A percentile compares a stretch with the other conserved stretches of the same genome.
Evolutionary conservation across 2,329 filamentous ascomycete species (phyloP).

Genomic region (Colletotrichum lindemuthianum): DNA sequence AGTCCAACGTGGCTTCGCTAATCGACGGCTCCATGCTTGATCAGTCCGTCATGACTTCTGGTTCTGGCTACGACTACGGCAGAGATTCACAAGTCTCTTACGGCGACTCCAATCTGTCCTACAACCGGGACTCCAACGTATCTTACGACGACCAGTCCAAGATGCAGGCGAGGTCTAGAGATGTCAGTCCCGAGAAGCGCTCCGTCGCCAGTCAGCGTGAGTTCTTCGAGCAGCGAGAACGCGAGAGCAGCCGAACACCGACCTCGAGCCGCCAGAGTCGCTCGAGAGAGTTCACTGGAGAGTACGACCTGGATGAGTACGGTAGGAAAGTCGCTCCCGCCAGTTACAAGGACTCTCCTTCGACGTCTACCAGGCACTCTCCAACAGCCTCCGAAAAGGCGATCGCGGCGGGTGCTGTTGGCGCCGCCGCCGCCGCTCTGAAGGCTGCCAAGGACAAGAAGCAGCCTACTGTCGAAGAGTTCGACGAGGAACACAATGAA

Average conservation of each 20-base stretch:
- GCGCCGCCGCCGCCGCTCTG: conserved; percentile 61
- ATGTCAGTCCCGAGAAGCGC: conserved; percentile 53
- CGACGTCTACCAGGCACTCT: conserved; percentile 58
- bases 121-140: conserved; percentile 51
- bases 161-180: conserved; percentile 45
- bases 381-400: conserved; percentile 67
- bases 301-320: conserved; percentile 69
- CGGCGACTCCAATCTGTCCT: conserved; percentile 40
- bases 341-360: conserved; percentile 61
- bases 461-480: conserved; percentile 47
- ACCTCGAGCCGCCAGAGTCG: conserved; percentile 48
- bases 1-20: conserved; percentile 91
- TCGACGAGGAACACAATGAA: conserved; percentile 46
- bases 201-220: conserved; percentile 53
- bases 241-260: conserved; percentile 50
- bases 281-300: conserved; percentile 58
- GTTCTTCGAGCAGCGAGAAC: conserved; percentile 51
- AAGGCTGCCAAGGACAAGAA: conserved; percentile 59
- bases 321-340: conserved; percentile 63
- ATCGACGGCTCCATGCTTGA: conserved; percentile 77
- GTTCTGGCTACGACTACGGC: conserved; percentile 51
- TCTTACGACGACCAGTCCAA: conserved; percentile 45
- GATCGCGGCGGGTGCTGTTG: conserved; percentile 66
- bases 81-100: conserved; percentile 32
- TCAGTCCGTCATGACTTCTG: conserved; percentile 73